Evolutionary conservation across 2,329 filamentous ascomycete species (phyloP), one percentile per base, ranked within the genome.

Genomic region (Thielaviopsis euricoi): DNA sequence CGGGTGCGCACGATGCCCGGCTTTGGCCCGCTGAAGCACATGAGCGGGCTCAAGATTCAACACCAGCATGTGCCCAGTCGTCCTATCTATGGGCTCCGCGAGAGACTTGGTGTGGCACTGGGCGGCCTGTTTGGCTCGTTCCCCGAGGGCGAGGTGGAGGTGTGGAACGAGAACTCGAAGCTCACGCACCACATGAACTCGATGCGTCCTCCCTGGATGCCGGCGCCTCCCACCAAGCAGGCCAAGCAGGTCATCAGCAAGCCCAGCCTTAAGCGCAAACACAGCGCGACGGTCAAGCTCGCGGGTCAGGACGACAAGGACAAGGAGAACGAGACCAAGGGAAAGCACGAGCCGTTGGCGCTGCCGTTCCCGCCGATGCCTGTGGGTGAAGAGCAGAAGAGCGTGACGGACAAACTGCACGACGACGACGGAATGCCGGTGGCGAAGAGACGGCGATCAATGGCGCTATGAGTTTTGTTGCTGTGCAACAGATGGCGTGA

Each of bases 41-140:
- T 56, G 73, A 70, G 56, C 69, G 70, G 1, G 71, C 72, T 1
- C 25, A 57, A 9, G 52, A 55, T 13, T 23, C 40, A 51, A 4
- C 40, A 57, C 5, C 54, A 57, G n/a, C 48, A 55, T 9, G 48
- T 60, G 23, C 33, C 55, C 5, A 37, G 25, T 22, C 48, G 22
- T 50, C 55, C 58, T 4, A 37, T 55, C 15, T 55, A 57, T 0
- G 78, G 78, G 3, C 70, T 82, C 6, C 74, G 75, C 60, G 77
- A 81, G 64, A 73, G 79, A 6, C 69, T 82, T 0, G 76, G 76
- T 46, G 72, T 73, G 61, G 78, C 76, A 2, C 67, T 82, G 0
- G 78, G 78, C 7, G 65, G 79, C 3, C 62, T 80, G 13, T 74
- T 78, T 3, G 77, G 77, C 22, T 64, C 70, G 21, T 68, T 68